A percentile compares a stretch with the other conserved stretches of the same genome.
Evolutionary conservation across 2,329 filamentous ascomycete genomes (phyloP).

Genomic region (Coniochaeta prunicola): DNA sequence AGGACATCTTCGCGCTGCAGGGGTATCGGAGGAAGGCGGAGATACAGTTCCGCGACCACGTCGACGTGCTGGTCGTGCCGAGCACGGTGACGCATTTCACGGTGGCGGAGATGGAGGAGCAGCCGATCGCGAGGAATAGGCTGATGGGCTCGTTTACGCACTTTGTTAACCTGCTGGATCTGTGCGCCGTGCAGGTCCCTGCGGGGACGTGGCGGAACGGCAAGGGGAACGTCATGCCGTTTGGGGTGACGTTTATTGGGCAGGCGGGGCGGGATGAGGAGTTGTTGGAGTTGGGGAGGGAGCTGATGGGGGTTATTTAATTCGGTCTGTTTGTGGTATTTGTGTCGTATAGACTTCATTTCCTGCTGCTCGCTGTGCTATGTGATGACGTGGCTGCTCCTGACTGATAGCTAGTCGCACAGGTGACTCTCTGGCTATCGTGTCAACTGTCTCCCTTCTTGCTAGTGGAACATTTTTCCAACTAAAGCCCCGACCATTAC

Average conservation of each 20-base stretch:
- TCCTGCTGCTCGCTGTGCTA: not conserved
- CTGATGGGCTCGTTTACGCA: slow-evolving; percentile 2
- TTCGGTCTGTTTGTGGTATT: not conserved
- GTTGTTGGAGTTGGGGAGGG: slow-evolving; percentile 2
- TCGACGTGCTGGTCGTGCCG: slow-evolving; percentile 3
- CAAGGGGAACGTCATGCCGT: slow-evolving; percentile 1
- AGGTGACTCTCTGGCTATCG: not conserved
- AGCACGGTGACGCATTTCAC: slow-evolving; percentile 3
- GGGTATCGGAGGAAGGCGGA: not conserved
- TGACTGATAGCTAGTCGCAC: not conserved
- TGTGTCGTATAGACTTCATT: not conserved
- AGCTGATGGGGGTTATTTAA: slow-evolving; percentile 1
- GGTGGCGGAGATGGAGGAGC: slow-evolving; percentile 2
- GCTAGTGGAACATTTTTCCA: too few species aligned
- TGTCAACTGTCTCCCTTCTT: too few species aligned
- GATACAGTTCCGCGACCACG: not conserved
- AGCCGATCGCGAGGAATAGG: not conserved
- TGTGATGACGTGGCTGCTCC: not conserved
- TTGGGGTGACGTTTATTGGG: slow-evolving; percentile 2
- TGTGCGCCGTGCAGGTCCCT: slow-evolving; percentile 2
- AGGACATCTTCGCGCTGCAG: slow-evolving; percentile 12
- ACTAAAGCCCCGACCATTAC: too few species aligned
- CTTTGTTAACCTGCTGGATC: slow-evolving; percentile 4
- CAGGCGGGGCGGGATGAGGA: slow-evolving; percentile 4
- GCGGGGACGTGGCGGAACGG: slow-evolving; percentile 1